Conservation (phyloP, 2,329 filamentous ascomycete species). For the Herpotrichia juniperi region DNA sequence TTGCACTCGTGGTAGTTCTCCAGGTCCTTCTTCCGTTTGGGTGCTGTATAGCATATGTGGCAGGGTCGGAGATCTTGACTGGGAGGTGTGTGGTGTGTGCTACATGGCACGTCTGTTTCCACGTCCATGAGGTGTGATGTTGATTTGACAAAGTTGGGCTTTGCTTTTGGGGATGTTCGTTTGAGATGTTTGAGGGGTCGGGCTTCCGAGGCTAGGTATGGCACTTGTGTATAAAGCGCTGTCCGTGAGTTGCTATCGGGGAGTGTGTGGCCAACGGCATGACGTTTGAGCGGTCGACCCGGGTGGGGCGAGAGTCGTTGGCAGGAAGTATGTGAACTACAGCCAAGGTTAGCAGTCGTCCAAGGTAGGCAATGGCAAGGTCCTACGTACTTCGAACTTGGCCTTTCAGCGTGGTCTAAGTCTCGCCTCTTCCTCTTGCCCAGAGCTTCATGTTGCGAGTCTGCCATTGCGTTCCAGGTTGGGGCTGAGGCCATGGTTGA, state of each 20-base stretch:
- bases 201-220: slow-evolving; percentile 21
- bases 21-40: slow-evolving; percentile 68
- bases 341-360: slow-evolving; percentile 7
- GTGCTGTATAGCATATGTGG: slow-evolving; percentile 71
- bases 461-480: slow-evolving; percentile 26
- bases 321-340: slow-evolving; percentile 10
- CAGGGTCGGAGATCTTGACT: slow-evolving; percentile 55
- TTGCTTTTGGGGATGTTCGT: slow-evolving; percentile 25
- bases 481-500: slow-evolving; percentile 3
- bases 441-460: slow-evolving; percentile 24
- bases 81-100: slow-evolving; percentile 35
- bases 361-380: not conserved
- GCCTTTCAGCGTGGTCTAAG: slow-evolving; percentile 16
- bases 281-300: slow-evolving; percentile 15
- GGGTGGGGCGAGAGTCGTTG: slow-evolving; percentile 19
- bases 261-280: slow-evolving; percentile 17
- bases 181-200: slow-evolving; percentile 41
- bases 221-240: not conserved
- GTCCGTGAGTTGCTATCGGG: slow-evolving; percentile 14
- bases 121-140: slow-evolving; percentile 42
- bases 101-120: slow-evolving; percentile 25
- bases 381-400: slow-evolving; percentile 17
- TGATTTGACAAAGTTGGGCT: slow-evolving; percentile 26
- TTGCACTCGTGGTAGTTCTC: slow-evolving; percentile 70
- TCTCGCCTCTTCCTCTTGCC: slow-evolving; percentile 39